Evolutionary conservation across 768 basidiomycete species (phyloP).

Genomic region (Rhodotorula paludigena): DNA sequence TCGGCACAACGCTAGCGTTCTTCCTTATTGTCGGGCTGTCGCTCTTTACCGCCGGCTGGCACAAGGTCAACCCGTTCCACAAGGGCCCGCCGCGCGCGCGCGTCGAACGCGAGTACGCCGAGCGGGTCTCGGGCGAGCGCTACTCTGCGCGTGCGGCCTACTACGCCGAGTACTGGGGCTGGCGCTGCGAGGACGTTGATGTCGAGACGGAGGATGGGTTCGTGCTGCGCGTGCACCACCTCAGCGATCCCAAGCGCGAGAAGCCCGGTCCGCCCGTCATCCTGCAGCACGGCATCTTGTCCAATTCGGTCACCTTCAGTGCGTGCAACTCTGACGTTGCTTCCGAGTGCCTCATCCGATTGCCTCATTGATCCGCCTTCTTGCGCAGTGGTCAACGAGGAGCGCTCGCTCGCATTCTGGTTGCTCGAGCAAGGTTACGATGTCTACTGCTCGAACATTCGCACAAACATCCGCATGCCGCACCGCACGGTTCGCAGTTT

Average conservation of each 20-base stretch:
- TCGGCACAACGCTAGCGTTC: constrained; percentile 48
- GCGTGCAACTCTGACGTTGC: neutral
- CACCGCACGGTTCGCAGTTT: constrained; percentile 38
- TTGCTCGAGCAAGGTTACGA: constrained; percentile 48
- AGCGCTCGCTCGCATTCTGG: constrained; percentile 53
- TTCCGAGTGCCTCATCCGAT: neutral
- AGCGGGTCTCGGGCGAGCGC: constrained; percentile 47
- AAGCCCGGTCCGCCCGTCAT: constrained; percentile 48
- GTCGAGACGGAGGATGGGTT: constrained; percentile 54
- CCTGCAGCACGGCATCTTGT: constrained; percentile 49
- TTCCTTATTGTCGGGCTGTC: constrained; percentile 49
- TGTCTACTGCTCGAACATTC: constrained; percentile 28
- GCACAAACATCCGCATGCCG: constrained; percentile 52
- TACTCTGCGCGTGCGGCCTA: constrained; percentile 49
- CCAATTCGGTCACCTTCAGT: constrained; percentile 31
- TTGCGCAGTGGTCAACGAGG: constrained; percentile 53
- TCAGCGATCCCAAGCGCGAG: constrained; percentile 28
- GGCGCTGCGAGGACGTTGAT: constrained; percentile 51
- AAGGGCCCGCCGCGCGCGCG: constrained; percentile 48
- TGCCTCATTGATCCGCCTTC: neutral
- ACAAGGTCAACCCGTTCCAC: constrained; percentile 40
- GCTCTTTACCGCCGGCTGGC: constrained; percentile 34
- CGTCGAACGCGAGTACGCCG: constrained; percentile 48
- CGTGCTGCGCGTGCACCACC: constrained; percentile 40
- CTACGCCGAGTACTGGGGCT: constrained; percentile 42